Evolutionary conservation across 2,329 filamentous ascomycete genomes (phyloP).

Genomic region (Alternaria gaisen): DNA sequence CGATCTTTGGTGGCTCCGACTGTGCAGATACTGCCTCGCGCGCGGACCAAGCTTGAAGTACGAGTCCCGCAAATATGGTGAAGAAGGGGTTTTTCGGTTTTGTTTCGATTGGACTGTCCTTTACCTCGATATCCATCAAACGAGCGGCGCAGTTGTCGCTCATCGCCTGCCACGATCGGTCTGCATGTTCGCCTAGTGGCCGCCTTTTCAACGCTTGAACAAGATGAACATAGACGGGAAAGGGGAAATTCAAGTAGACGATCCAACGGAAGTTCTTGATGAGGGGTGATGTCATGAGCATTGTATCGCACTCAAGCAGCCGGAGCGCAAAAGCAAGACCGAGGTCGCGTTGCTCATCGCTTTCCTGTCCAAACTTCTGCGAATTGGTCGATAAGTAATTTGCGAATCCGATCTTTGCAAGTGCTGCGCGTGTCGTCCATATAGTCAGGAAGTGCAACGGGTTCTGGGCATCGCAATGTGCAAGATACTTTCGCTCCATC

Average conservation of each 20-base stretch:
- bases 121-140: conserved; percentile 27
- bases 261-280: conserved; percentile 57
- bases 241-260: conserved; percentile 57
- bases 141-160: conserved; percentile 57
- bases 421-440: conserved; percentile 54
- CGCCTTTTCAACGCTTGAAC: conserved; percentile 54
- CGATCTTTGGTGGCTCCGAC: conserved; percentile 16
- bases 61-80: conserved; percentile 61
- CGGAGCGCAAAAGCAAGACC: conserved; percentile 46
- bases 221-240: conserved; percentile 60
- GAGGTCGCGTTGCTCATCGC: conserved; percentile 33
- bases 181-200: conserved; percentile 47
- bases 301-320: conserved; percentile 60
- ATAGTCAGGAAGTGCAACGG: conserved; percentile 57
- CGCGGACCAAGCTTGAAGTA: conserved; percentile 61
- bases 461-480: conserved; percentile 39
- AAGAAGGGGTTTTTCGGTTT: conserved; percentile 36
- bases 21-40: conserved; percentile 18
- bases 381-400: conserved; percentile 56
- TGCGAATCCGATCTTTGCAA: conserved; percentile 62
- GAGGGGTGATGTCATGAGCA: conserved; percentile 53
- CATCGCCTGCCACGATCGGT: conserved; percentile 56
- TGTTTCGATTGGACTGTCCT: conserved; percentile 26
- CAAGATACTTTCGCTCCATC: conserved; percentile 51
- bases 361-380: conserved; percentile 17